Evolutionary conservation across 768 basidiomycete genomes (phyloP).

Genomic region (Mycena chlorophos): DNA sequence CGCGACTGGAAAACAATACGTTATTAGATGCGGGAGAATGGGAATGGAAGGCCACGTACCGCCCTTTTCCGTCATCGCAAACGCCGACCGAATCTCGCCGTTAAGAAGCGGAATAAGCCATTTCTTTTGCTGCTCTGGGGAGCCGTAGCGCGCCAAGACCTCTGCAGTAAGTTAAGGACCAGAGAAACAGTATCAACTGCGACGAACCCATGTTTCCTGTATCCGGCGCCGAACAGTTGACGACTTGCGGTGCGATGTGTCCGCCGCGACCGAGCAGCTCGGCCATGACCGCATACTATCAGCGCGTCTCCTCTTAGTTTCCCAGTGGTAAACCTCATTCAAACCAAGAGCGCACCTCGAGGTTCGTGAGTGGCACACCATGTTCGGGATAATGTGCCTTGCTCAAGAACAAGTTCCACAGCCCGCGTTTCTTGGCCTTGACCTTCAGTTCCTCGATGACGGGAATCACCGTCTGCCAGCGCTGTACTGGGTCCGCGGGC

Average conservation of each 20-base stretch:
- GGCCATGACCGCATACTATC: conserved; percentile 95
- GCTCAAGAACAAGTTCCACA: conserved; percentile 98
- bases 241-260: conserved; percentile 78
- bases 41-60: conserved; percentile 42
- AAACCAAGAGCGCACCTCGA: conserved; percentile 63
- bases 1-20: conserved; percentile 53
- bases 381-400: conserved; percentile 88
- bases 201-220: conserved; percentile 94
- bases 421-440: conserved; percentile 83
- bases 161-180: conserved; percentile 49
- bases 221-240: conserved; percentile 95
- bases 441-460: conserved; percentile 82
- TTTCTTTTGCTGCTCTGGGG: conserved; percentile 83
- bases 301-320: background rate
- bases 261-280: conserved; percentile 87
- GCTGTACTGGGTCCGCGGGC: conserved; percentile 65
- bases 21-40: conserved; percentile 8
- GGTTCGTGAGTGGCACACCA: conserved; percentile 88
- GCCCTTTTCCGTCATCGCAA: conserved; percentile 95
- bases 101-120: conserved; percentile 88
- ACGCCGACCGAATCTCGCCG: conserved; percentile 91
- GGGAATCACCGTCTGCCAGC: conserved; percentile 85
- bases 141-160: conserved; percentile 95
- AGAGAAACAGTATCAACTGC: background rate
- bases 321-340: background rate